Base-by-base conservation (phyloP, 2,329 filamentous ascomycete genomes). In the Alternaria novae-zelandiae region DNA sequence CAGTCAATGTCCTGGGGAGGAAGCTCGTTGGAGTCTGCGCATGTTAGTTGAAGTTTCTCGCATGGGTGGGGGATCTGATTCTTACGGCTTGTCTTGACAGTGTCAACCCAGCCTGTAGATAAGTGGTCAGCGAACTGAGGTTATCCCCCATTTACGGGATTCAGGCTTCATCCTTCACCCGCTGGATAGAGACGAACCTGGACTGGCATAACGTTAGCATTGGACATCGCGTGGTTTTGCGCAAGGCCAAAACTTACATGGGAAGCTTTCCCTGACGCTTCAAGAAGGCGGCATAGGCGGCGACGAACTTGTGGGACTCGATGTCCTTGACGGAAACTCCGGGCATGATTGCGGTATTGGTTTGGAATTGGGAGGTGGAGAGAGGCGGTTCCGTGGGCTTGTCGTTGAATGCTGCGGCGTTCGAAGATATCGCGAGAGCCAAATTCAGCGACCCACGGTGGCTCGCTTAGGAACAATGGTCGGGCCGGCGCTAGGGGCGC, bases 1-100 rank as follows among this genome's bases (percentile, higher is more conserved):
- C 96, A 99, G 89, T 99, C 96, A 82, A 94, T 93, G 84, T 94
- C 91, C 90, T 98, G 94, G 81, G 95, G 96, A 81, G 95, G 95
- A 78, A 99, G 92, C 88, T 99, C 96, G 86, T 97, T 97, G 83
- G 92, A 91, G 82, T 91, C 89, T 80, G 30, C 21, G 23, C 36
- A 41, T 17, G n/a, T 41, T 6, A 41, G 36, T 6, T 9, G 4
- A 10, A 41, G 36, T 41, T 41, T 17, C n/a, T 17, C 36, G 15
- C 15, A 36, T 5, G 1, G 7, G 15, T 9, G 2, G 32, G 15
- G 15, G 7, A 36, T 36, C 0, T n/a, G 32, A n/a, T 36, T 36
- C 32, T 36, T 75, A 79, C 78, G 77, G 65, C 93, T 95, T 78
- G 95, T 97, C 92, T 99, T 99, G 87, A 98, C 96, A 81, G 95